Conservation (phyloP, 805 yeast genomes). For the Kuraishia piskuri region DNA sequence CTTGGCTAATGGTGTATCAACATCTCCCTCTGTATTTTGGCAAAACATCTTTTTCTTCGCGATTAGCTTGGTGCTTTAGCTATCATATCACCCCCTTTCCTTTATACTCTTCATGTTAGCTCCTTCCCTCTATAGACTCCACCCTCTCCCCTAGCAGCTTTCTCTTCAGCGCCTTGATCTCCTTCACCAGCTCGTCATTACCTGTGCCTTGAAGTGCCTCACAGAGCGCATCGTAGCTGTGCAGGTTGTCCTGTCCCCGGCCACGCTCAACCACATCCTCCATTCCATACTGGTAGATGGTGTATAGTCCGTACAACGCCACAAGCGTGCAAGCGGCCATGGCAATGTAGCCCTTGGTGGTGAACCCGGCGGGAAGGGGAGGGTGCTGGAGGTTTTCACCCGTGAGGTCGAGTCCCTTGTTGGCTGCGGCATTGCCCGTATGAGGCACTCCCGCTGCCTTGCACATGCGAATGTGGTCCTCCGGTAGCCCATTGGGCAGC, state of each 20-base stretch:
- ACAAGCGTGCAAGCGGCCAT: slow-evolving; percentile 40
- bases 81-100: no score
- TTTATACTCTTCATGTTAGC: no score
- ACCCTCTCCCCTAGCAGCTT: background rate
- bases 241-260: background rate
- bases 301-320: slow-evolving; percentile 52
- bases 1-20: no score
- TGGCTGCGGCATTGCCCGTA: slow-evolving; percentile 65
- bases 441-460: slow-evolving; percentile 32
- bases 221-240: background rate
- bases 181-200: background rate
- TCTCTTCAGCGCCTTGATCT: background rate
- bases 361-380: slow-evolving; percentile 67
- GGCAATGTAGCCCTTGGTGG: slow-evolving; percentile 62
- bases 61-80: no score
- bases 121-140: background rate
- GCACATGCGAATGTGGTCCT: slow-evolving; percentile 44
- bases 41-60: no score
- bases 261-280: slow-evolving; percentile 33
- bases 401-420: slow-evolving; percentile 33
- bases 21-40: no score
- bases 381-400: slow-evolving; percentile 54
- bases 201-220: background rate
- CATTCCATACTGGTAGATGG: slow-evolving; percentile 58
- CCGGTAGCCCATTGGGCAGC: slow-evolving; percentile 24